A percentile compares a stretch with the other conserved stretches of the same genome.
phyloP scores from a whole-genome alignment of 345 rosid genomes.

The Eucalyptus paniculata region DNA sequence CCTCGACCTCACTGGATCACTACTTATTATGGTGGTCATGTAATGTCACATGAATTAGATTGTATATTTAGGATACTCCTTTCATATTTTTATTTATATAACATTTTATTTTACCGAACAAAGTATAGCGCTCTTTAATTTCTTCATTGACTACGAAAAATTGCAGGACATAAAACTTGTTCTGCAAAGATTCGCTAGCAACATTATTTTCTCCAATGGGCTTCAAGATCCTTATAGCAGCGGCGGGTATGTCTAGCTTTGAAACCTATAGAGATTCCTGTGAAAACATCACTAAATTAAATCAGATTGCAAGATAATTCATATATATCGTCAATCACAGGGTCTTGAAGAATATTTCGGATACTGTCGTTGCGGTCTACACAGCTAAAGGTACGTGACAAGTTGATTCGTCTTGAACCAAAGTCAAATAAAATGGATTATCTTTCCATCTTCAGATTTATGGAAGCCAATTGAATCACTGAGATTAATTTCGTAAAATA shows the following conservation, averaged over 20 bases:
- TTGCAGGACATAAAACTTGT: constrained; percentile 32
- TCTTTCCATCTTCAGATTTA: not conserved
- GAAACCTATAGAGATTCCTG: not conserved
- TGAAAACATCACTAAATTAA: not conserved
- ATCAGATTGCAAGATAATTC: not conserved
- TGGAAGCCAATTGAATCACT: not conserved
- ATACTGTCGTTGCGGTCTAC: not conserved
- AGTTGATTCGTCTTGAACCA: not conserved
- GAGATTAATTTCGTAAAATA: not conserved
- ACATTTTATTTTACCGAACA: not conserved
- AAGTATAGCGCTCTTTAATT: not conserved
- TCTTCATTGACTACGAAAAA: not conserved
- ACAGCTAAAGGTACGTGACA: not conserved
- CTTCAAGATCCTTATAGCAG: constrained; percentile 40
- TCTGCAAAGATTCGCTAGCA: constrained; percentile 30
- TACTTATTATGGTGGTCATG: not conserved
- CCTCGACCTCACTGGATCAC: not conserved
- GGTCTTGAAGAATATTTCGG: not conserved
- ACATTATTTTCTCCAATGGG: constrained; percentile 52
- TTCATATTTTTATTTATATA: not conserved
- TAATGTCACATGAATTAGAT: not conserved
- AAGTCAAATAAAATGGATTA: not conserved
- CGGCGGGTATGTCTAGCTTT: constrained; percentile 18
- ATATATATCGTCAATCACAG: not conserved
- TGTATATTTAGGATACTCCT: not conserved